Conservation (phyloP, 176 grass and related monocot species). For the Puya raimondii region DNA sequence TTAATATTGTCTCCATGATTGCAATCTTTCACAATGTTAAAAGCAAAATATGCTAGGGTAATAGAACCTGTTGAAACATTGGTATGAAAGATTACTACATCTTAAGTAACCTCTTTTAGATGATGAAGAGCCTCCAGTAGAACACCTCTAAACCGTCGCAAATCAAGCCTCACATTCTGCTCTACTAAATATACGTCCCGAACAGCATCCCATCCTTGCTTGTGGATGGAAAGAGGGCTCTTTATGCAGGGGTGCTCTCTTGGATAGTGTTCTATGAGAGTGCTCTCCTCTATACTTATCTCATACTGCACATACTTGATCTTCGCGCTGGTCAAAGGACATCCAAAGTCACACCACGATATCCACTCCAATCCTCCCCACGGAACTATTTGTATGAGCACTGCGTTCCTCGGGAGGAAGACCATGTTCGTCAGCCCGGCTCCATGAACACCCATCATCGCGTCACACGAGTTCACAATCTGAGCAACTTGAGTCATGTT, state of each 20-base stretch:
- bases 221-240: constrained; percentile 36
- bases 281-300: constrained; percentile 48
- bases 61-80: too few relatives aligned
- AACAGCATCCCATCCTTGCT: constrained; percentile 18
- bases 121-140: constrained; percentile 12
- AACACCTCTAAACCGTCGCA: constrained; percentile 30
- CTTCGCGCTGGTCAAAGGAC: constrained; percentile 37
- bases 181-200: constrained; percentile 33
- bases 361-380: constrained; percentile 40
- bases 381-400: constrained; percentile 56
- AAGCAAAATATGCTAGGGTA: too few relatives aligned
- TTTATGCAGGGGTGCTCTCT: constrained; percentile 45
- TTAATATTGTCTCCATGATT: too few relatives aligned
- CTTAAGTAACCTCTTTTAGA: too few relatives aligned
- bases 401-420: constrained; percentile 39
- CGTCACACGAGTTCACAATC: constrained; percentile 32
- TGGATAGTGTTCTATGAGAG: constrained; percentile 42
- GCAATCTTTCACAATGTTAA: too few relatives aligned
- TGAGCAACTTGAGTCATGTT: constrained; percentile 30
- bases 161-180: constrained; percentile 59
- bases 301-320: constrained; percentile 69
- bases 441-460: constrained; percentile 37
- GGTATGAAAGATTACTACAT: too few relatives aligned
- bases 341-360: constrained; percentile 34
- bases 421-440: constrained; percentile 40